Percentiles rank a stretch among this genome's conserved stretches.
Conservation (phyloP, 352 stramenopile species). For the Phytophthora aleatoria region DNA sequence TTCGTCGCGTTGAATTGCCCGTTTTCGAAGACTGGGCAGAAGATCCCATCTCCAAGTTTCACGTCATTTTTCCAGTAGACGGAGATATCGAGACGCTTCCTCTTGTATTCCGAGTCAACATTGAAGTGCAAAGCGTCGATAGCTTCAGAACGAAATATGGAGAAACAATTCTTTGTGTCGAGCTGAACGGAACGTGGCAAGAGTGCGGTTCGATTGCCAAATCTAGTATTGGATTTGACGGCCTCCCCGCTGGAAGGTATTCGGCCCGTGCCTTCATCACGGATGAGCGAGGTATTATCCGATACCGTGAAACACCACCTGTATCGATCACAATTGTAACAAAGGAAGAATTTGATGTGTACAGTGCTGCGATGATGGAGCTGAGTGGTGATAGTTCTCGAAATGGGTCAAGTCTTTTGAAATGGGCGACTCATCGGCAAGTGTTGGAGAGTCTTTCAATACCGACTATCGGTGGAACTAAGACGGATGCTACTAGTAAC, state of each 20-base stretch:
- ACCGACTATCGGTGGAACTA: neutral
- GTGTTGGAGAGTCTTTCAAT: neutral
- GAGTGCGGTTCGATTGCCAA: slow-evolving; percentile 15
- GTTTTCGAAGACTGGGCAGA: neutral
- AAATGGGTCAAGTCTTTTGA: neutral
- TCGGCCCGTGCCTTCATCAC: slow-evolving; percentile 22
- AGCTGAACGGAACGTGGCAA: slow-evolving; percentile 19
- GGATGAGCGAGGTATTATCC: slow-evolving; percentile 1
- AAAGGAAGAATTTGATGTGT: slow-evolving; percentile 4
- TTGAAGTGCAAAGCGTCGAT: slow-evolving; percentile 6
- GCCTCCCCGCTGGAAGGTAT: slow-evolving; percentile 15
- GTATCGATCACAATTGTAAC: slow-evolving; percentile 4
- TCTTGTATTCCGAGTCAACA: slow-evolving; percentile 1
- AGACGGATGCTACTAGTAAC: neutral
- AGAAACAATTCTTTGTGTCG: slow-evolving; percentile 24
- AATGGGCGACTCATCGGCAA: slow-evolving; percentile 10
- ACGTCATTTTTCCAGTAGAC: slow-evolving; percentile 3
- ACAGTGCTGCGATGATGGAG: slow-evolving; percentile 9
- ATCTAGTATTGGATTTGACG: slow-evolving; percentile 7
- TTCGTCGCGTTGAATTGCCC: neutral
- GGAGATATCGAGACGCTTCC: slow-evolving; percentile 16
- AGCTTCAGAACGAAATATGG: slow-evolving; percentile 2
- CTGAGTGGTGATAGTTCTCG: neutral
- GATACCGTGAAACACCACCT: slow-evolving; percentile 14
- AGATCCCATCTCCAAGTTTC: slow-evolving; percentile 11